Percentiles rank a stretch among this genome's conserved stretches.
phyloP scores from a whole-genome alignment of 345 rosid genomes.

The Fremontodendron californicum region DNA sequence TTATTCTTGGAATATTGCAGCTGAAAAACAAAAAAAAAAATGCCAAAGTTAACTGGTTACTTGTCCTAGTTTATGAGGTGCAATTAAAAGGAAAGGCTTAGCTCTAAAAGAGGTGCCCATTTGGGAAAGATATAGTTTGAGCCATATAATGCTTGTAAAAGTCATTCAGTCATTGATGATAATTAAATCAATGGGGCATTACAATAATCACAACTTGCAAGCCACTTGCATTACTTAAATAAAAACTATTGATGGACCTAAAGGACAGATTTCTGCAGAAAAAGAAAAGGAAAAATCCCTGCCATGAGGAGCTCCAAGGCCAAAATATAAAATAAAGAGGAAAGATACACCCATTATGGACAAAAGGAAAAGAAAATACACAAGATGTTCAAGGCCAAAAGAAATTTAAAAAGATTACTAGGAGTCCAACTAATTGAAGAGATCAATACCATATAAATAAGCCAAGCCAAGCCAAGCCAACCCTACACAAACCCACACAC shows the following conservation, averaged over 20 bases:
- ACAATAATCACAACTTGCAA: neutral
- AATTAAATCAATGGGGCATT: neutral
- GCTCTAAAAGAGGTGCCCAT: neutral
- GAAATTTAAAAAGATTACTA: neutral
- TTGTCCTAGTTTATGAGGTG: neutral
- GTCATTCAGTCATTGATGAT: too few relatives aligned
- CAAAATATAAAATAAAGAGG: neutral
- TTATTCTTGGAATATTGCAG: neutral
- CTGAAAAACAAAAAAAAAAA: neutral
- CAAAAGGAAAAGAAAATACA: neutral
- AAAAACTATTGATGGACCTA: neutral
- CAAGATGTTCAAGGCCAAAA: neutral
- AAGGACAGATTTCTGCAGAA: neutral
- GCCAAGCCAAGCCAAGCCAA: too few relatives aligned
- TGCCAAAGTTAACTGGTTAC: neutral
- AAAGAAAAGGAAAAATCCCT: neutral
- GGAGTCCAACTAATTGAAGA: neutral
- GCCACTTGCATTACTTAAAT: constrained; percentile 1
- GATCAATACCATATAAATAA: neutral
- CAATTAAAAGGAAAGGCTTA: neutral
- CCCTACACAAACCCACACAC: neutral
- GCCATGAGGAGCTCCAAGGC: neutral
- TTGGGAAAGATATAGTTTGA: neutral
- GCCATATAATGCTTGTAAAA: neutral
- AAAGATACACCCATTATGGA: neutral